Conservation (phyloP, 176 grass and related monocot genomes). For the Cenchrus purpureus region DNA sequence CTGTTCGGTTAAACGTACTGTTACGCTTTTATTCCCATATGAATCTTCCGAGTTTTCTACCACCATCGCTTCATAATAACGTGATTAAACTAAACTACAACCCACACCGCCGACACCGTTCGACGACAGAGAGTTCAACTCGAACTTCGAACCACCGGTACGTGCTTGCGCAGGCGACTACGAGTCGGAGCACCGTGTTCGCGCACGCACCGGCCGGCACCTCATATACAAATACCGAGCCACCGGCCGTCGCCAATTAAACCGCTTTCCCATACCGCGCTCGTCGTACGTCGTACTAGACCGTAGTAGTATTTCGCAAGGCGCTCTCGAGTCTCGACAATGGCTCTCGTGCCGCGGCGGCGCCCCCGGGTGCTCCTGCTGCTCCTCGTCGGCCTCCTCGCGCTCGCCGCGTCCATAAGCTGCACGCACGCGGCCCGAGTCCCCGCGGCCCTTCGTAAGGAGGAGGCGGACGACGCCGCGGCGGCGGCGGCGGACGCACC, state of each 20-base stretch:
- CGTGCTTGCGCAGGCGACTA: background rate
- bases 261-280: background rate
- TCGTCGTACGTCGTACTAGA: background rate
- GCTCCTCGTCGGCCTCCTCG: constrained; percentile 17
- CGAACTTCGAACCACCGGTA: background rate
- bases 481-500: background rate
- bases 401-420: background rate
- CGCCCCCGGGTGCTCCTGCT: background rate
- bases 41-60: too few relatives aligned
- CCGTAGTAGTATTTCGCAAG: background rate
- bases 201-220: background rate
- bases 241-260: too few relatives aligned
- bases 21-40: too few relatives aligned
- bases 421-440: background rate
- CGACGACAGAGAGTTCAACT: too few relatives aligned
- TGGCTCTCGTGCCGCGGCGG: constrained; percentile 8
- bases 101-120: too few relatives aligned
- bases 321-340: background rate
- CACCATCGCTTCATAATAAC: too few relatives aligned
- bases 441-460: background rate
- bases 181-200: background rate
- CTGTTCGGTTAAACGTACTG: too few relatives aligned
- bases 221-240: background rate
- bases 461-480: background rate
- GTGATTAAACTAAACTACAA: too few relatives aligned